These are phyloP conservation scores for Kondoa malvinella DNA, from an alignment of 768 basidiomycete species.

Conservation along the genomic window DNA sequence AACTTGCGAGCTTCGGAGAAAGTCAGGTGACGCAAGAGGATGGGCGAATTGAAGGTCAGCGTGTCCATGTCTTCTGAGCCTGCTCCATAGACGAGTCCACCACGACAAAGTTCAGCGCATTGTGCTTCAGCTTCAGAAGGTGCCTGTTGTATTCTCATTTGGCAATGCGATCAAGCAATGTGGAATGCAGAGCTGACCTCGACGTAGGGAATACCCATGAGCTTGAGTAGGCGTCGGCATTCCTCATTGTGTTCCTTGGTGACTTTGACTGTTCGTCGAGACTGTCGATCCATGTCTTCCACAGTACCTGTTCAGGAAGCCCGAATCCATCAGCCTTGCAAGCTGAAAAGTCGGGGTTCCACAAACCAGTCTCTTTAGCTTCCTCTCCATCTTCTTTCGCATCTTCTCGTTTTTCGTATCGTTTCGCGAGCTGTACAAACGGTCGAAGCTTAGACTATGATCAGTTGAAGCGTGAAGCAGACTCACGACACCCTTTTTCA, in stretches of 20 bases:
- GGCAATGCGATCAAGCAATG: not conserved
- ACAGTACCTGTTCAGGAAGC: conserved; percentile 43
- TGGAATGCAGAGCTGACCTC: conserved; percentile 42
- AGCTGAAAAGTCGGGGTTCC: not conserved
- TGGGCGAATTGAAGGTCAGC: conserved; percentile 79
- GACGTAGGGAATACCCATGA: conserved; percentile 96
- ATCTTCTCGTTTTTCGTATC: conserved; percentile 76
- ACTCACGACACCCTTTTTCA: conserved; percentile 92
- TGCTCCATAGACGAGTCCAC: conserved; percentile 90
- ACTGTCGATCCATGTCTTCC: conserved; percentile 80
- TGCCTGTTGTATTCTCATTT: conserved; percentile 41
- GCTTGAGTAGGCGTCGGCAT: conserved; percentile 60
- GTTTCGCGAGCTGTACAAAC: conserved; percentile 62
- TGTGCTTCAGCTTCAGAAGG: conserved; percentile 98
- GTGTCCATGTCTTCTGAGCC: conserved; percentile 99
- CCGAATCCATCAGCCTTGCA: not conserved
- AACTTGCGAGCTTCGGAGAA: conserved; percentile 96
- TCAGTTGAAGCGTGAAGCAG: not conserved
- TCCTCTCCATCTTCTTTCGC: conserved; percentile 90
- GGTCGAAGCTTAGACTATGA: not conserved
- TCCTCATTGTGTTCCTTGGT: conserved; percentile 94
- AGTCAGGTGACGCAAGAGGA: conserved; percentile 76
- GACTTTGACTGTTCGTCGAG: conserved; percentile 80
- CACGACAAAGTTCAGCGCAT: conserved; percentile 92
- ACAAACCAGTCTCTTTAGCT: conserved; percentile 72